Evolutionary conservation across 352 stramenopile species (phyloP), one percentile per base, ranked within the genome.

Genomic region (Phytopythium helicoides): DNA sequence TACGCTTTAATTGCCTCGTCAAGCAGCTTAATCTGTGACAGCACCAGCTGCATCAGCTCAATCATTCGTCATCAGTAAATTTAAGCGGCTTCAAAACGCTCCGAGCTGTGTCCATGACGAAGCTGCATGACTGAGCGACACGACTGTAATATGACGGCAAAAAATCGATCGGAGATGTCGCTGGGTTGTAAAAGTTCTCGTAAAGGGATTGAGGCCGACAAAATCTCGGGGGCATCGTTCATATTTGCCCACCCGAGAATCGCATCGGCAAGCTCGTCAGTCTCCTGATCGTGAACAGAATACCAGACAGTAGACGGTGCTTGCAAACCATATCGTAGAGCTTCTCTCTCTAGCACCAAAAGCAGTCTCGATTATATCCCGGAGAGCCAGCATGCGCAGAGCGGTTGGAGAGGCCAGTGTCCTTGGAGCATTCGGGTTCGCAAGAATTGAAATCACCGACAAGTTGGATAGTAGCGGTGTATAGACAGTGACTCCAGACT

Each of bases 221-320:
- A 46, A 12, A 34, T 31, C 14, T 68, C 54, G 37, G 19, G 26
- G 19, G 21, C 54, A 21, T 68, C 70, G 12, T 68, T 63, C 7
- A 58, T 57, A 42, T 77, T 81, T 0, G 76, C 60, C 25, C 64
- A 61, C 8, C 75, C 70, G n/a, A 85, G 25, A 2, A 87, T 37
- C 6, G 64, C 68, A 53, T 89, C 79, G 0, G 76, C 76, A 41
- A 86, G 68, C 39, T 87, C 63, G 25, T 89, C 79, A 8, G 62
- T 49, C 14, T 75, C 54, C 42, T 71, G 67, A 52, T 90, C 79
- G 47, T 69, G 61, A 12, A 14, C 49, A 3, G 79, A 82, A 46
- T 83, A 83, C 79, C 76, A 87, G 9, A 72, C 70, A 0, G 76
- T 87, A 14, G 79, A 90, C 7, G 79, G 75, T 0, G 72, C 58